Percentiles rank a stretch among this genome's conserved stretches.
Evolutionary conservation across 805 yeast species (phyloP).

Genomic region (Cyberlindnera meyerae): DNA sequence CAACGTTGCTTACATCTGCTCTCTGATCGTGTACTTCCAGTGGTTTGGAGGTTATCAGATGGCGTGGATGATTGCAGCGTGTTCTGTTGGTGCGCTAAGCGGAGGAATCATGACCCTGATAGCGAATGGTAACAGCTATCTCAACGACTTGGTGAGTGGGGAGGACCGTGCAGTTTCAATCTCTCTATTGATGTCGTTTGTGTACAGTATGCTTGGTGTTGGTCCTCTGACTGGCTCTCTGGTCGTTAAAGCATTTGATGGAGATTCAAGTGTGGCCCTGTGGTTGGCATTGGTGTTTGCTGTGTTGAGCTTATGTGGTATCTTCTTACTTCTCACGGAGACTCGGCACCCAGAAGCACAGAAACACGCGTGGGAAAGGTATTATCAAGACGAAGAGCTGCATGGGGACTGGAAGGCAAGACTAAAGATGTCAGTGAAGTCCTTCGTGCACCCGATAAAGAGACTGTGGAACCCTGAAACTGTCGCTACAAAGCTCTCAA

Average conservation of each 20-base stretch:
- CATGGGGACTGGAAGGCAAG: too few species aligned
- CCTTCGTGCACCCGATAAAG: constrained; percentile 17
- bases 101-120: constrained; percentile 25
- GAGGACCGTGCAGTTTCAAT: constrained; percentile 17
- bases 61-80: constrained; percentile 6
- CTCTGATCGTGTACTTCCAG: constrained; percentile 15
- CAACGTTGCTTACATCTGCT: constrained; percentile 11
- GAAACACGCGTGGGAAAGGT: constrained; percentile 10
- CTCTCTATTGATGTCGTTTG: constrained; percentile 20
- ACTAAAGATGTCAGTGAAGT: neutral
- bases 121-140: constrained; percentile 23
- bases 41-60: constrained; percentile 4
- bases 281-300: constrained; percentile 10
- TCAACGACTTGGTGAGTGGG: constrained; percentile 18
- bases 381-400: neutral
- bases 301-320: constrained; percentile 5
- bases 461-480: constrained; percentile 20
- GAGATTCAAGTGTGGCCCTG: constrained; percentile 5
- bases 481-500: constrained; percentile 6
- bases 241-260: constrained; percentile 10
- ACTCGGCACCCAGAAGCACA: constrained; percentile 22
- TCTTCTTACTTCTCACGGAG: constrained; percentile 9
- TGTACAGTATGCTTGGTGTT: constrained; percentile 19
- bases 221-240: constrained; percentile 24
- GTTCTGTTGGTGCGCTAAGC: constrained; percentile 15